A percentile compares a stretch with the other conserved stretches of the same genome.
Conservation (phyloP, 805 yeast species). For the Jamesozyma gamospora region DNA sequence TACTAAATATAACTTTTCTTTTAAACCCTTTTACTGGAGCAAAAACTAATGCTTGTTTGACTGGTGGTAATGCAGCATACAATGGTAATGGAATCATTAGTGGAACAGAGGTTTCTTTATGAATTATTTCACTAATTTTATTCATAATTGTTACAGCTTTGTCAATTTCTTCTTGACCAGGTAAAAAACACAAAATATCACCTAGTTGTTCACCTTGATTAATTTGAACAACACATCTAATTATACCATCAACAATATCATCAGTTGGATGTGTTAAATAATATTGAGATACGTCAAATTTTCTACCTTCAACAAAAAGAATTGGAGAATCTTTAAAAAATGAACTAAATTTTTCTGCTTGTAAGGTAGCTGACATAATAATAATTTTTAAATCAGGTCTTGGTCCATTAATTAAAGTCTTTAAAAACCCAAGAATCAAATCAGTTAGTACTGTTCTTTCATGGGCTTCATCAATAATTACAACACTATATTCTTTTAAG, state of each 20-base stretch:
- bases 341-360: constrained; percentile 68
- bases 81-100: constrained; percentile 67
- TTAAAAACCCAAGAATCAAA: constrained; percentile 78
- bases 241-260: constrained; percentile 73
- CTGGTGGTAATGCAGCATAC: constrained; percentile 88
- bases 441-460: constrained; percentile 92
- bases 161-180: constrained; percentile 98
- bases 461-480: constrained; percentile 93
- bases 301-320: constrained; percentile 79
- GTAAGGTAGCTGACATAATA: constrained; percentile 94
- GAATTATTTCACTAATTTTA: constrained; percentile 53
- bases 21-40: constrained; percentile 49
- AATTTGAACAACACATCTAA: constrained; percentile 65
- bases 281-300: constrained; percentile 68
- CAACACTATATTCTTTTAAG: constrained; percentile 57
- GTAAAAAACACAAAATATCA: constrained; percentile 82
- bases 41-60: constrained; percentile 75
- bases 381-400: constrained; percentile 56
- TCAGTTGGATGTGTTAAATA: constrained; percentile 57
- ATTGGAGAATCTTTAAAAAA: constrained; percentile 80
- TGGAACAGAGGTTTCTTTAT: constrained; percentile 56
- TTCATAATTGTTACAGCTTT: constrained; percentile 57
- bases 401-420: constrained; percentile 43
- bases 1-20: constrained; percentile 82
- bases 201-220: constrained; percentile 73